Percentiles rank a stretch among this genome's conserved stretches.
Evolutionary conservation across 108 stramenopile species (phyloP).

Genomic region (Fistulifera pelliculosa): DNA sequence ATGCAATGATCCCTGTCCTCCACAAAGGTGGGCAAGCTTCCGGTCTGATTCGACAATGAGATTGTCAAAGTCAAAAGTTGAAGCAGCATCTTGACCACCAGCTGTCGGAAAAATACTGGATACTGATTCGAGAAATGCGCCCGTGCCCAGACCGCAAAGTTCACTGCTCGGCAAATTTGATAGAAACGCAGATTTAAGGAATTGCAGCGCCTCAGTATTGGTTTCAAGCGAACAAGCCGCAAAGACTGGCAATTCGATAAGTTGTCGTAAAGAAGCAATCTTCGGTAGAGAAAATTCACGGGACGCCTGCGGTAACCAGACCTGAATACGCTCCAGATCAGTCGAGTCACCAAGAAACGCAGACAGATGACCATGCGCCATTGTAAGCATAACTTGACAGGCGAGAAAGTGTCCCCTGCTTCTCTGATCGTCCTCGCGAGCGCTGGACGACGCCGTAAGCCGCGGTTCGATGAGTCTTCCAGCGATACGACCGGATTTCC

Average conservation of each 20-base stretch:
- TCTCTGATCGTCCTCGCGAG: not conserved
- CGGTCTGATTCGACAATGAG: not conserved
- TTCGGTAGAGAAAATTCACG: too few relatives aligned
- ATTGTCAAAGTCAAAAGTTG: not conserved
- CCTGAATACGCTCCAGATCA: constrained; percentile 7
- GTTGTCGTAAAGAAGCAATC: not conserved
- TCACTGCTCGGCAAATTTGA: not conserved
- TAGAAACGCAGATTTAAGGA: not conserved
- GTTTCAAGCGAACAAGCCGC: not conserved
- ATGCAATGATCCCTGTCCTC: constrained; percentile 46
- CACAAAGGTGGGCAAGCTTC: not conserved
- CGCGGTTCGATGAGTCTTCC: constrained; percentile 22
- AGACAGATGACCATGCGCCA: constrained; percentile 57
- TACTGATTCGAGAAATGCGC: not conserved
- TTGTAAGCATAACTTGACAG: constrained; percentile 36
- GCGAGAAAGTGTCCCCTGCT: constrained; percentile 7
- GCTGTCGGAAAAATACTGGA: constrained; percentile 4
- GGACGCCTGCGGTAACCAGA: not conserved
- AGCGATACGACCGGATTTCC: constrained; percentile 46
- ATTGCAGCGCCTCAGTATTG: not conserved
- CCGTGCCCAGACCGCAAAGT: not conserved
- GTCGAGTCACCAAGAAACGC: constrained; percentile 33
- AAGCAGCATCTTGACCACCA: not conserved
- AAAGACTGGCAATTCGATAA: not conserved
- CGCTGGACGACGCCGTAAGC: constrained; percentile 3